Base-by-base conservation (phyloP, 257 asterid species). In the Nyctanthes arbortristis region DNA sequence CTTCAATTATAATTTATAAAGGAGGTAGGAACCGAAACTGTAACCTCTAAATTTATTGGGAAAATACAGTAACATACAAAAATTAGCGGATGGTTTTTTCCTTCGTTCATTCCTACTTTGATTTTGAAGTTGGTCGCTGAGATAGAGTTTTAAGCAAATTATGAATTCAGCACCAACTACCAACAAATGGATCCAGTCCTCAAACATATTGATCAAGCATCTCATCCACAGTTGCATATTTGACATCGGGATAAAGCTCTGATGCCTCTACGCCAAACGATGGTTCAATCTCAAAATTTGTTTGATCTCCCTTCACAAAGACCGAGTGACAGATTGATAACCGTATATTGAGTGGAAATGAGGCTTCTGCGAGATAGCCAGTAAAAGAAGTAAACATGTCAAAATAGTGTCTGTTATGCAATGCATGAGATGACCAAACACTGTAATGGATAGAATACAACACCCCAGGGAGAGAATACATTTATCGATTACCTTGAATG, bases 291-390 rank as follows among this genome's bases (percentile, higher is more conserved):
- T 71, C 83, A 37, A 76, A 84, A 72, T 84, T 81, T 14, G 84
- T 77, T 4, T 84, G 89, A 74, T 84, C 84, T 18, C 89, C 86
- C 81, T 61, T 79, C 59, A 84, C 81, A 47, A 61, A 81, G 64
- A 74, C 82, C 14, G 84, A 81, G 78, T 81, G 89, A 24, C 56
- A 8, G 34, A 79, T 81, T 55, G 75, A 77, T 11, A 84, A 70
- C 52, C 75, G 71, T 61, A 66, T 67, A 8, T 79, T 81, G 14
- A 73, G 12, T 29, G 83, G 83, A 58, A 57, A 3, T 36, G 86
- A 49, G 34, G 84, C 83, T 74, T 74, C 88, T 78, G 77, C 84
- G 73, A 63, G 33, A 78, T 14, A 13, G 34, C 20, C 25, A 7
- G 27, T 12, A 20, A 1, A 47, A 47, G 7, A n/a, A 0, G 1